These are phyloP conservation scores for Lachancea quebecensis DNA, from an alignment of 805 yeast genomes.

Conservation along the genomic window DNA sequence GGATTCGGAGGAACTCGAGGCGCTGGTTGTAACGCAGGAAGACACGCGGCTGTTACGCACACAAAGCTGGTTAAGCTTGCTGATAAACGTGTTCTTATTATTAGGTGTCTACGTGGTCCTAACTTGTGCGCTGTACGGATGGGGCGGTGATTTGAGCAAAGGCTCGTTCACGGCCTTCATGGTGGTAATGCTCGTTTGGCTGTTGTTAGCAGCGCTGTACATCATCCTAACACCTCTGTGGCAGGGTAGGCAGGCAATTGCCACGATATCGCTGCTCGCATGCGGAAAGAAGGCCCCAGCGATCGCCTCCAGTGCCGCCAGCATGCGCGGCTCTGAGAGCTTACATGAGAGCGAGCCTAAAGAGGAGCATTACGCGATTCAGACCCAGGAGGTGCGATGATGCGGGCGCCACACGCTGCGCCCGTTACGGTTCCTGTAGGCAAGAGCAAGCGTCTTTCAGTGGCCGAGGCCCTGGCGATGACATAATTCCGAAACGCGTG, in stretches of 20 bases:
- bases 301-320: not conserved
- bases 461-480: no score
- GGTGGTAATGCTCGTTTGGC: conserved; percentile 34
- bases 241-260: conserved; percentile 27
- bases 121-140: conserved; percentile 32
- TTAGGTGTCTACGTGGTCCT: conserved; percentile 30
- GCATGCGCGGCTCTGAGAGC: no score
- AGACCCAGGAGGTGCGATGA: not conserved
- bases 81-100: conserved; percentile 32
- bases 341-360: not conserved
- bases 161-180: conserved; percentile 33
- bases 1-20: conserved; percentile 29
- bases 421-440: no score
- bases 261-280: conserved; percentile 2
- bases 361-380: not conserved
- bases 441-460: no score
- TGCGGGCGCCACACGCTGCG: no score
- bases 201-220: conserved; percentile 31
- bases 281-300: not conserved
- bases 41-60: conserved; percentile 26
- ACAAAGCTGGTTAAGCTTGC: conserved; percentile 37
- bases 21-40: conserved; percentile 18
- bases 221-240: conserved; percentile 35
- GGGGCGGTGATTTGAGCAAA: conserved; percentile 32
- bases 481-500: no score